A percentile compares a stretch with the other conserved stretches of the same genome.
phyloP scores from a whole-genome alignment of 1,139 yeast genomes.

The Zygosaccharomyces pseudobailii region DNA sequence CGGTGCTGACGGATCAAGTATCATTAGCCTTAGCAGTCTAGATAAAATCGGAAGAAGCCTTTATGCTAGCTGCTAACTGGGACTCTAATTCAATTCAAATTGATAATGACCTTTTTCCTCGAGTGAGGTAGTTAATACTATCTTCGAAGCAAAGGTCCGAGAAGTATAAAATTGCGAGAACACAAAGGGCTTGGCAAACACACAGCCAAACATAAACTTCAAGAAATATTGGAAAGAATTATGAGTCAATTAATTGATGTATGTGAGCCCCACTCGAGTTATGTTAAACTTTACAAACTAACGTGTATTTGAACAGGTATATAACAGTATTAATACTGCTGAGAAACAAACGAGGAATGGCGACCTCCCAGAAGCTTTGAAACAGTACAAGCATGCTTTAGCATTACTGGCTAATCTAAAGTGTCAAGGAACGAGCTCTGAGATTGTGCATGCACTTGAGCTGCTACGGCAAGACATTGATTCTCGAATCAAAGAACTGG shows the following conservation, averaged over 20 bases:
- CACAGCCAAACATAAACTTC: neutral
- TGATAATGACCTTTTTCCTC: neutral
- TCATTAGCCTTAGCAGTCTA: slow-evolving; percentile 13
- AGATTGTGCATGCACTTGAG: slow-evolving; percentile 18
- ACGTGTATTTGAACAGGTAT: slow-evolving; percentile 16
- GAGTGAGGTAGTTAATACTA: neutral
- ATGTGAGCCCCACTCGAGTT: neutral
- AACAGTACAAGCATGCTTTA: slow-evolving; percentile 17
- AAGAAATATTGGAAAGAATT: neutral
- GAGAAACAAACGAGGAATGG: slow-evolving; percentile 23
- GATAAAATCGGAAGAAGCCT: neutral
- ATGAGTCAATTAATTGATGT: slow-evolving; percentile 2
- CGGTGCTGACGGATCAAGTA: slow-evolving; percentile 21
- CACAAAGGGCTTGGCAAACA: neutral
- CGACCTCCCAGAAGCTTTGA: slow-evolving; percentile 16
- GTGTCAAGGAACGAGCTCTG: slow-evolving; percentile 8
- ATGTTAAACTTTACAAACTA: neutral
- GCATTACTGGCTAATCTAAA: slow-evolving; percentile 8
- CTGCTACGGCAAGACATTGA: slow-evolving; percentile 22
- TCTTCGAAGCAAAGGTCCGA: neutral
- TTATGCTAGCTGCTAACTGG: neutral
- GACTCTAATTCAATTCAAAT: neutral
- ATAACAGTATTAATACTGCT: slow-evolving; percentile 24
- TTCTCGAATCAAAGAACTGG: slow-evolving; percentile 15
- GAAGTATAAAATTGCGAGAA: neutral